phyloP scores from a whole-genome alignment of 139 green algal genomes.

The Volvox reticuliferus region DNA sequence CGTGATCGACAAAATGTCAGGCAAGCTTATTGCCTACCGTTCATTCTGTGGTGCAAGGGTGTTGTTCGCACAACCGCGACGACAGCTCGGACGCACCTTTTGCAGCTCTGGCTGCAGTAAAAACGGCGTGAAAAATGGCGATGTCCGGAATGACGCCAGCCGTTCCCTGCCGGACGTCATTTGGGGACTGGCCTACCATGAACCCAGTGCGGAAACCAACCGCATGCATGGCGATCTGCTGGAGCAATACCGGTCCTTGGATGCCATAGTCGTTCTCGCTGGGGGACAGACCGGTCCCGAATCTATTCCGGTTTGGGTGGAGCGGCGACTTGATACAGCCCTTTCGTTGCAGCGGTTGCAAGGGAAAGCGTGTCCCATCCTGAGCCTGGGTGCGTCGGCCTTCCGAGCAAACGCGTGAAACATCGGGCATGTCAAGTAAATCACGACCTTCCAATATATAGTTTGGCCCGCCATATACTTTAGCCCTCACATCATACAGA shows the following conservation, averaged over 20 bases:
- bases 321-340: conserved; percentile 29
- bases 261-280: conserved; percentile 41
- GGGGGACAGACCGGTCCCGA: conserved; percentile 24
- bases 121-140: not conserved
- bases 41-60: not conserved
- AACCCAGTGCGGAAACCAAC: not conserved
- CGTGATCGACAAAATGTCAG: not conserved
- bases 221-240: not conserved
- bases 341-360: conserved; percentile 29
- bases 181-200: conserved; percentile 2
- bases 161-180: not conserved
- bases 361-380: not conserved
- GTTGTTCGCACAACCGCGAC: not conserved
- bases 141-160: not conserved
- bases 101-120: not conserved
- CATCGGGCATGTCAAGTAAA: no score
- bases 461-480: no score
- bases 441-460: no score
- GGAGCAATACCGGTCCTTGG: not conserved
- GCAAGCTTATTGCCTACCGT: not conserved
- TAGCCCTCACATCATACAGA: no score
- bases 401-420: no score
- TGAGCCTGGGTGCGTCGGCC: not conserved
- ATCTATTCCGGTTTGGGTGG: conserved; percentile 3
- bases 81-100: not conserved